Evolutionary conservation across 2,329 filamentous ascomycete genomes (phyloP), one percentile per base, ranked within the genome.

Genomic region (Colletotrichum kahawae): DNA sequence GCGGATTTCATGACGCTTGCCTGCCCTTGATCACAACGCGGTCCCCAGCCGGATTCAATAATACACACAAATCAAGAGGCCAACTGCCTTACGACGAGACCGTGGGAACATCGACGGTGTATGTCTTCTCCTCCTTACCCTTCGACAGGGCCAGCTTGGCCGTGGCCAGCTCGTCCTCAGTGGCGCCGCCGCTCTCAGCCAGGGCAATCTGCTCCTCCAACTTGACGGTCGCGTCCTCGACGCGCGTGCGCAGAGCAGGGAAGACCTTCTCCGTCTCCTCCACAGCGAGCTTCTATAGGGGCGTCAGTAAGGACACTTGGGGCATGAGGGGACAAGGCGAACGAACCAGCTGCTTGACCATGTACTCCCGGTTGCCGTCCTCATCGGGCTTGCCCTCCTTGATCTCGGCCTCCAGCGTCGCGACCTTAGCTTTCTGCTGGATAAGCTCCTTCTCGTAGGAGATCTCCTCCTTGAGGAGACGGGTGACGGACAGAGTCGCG

Each of bases 211-310:
- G 89, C 78, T 93, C 90, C 85, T 97, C 92, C 64, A 98, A 88
- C 81, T 93, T 95, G 72, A 90, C 87, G 54, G 96, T 87, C 2
- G 95, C 93, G 71, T 93, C 91, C 60, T 84, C 85, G 79, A 98
- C 95, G 81, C 95, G 93, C 81, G 91, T 83, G 79, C 90, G 90
- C 78, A 98, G 85, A 2, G 91, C 91, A 4, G 89, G 93, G 79
- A 98, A 94, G 33, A 98, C 92, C 71, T 92, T 94, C 82, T 94
- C 94, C 10, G 97, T 98, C 86, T 99, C 95, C 78, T 95, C 92
- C n/a, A 95, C 87, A 27, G 94, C 96, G 87, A 91, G 90, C 86
- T 91, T 90, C 95, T 98, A 80, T 74, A 27, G 3, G 21, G 38
- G 12, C 7, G 54, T 57, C 14, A 48, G 67, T 71, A 9, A 57